Conservation (phyloP, 768 basidiomycete species). For the Guyanaporus albipodus region DNA sequence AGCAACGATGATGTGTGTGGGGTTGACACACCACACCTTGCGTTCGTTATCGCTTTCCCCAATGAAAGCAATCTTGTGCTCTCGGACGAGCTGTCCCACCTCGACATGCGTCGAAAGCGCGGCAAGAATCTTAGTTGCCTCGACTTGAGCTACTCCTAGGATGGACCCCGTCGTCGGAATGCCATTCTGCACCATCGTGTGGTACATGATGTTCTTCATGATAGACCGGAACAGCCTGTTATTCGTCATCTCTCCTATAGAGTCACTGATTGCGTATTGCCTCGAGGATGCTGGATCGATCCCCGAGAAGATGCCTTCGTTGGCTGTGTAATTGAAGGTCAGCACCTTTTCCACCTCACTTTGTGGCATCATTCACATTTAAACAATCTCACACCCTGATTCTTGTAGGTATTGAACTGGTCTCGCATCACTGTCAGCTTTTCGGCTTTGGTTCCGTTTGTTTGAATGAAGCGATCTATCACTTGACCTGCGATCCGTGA, state of each 20-base stretch:
- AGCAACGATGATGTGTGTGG: no score
- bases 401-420: neutral
- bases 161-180: neutral
- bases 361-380: neutral
- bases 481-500: neutral
- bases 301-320: neutral
- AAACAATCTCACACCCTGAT: neutral
- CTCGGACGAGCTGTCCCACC: neutral
- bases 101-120: neutral
- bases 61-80: neutral
- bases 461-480: neutral
- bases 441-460: neutral
- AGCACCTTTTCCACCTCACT: neutral
- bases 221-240: neutral
- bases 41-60: conserved; percentile 27
- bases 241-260: neutral
- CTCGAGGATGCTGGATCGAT: neutral
- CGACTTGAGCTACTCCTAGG: neutral
- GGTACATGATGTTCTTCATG: neutral
- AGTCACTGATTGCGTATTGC: neutral
- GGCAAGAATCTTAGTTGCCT: neutral
- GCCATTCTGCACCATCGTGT: neutral
- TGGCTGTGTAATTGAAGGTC: neutral
- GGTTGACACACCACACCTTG: no score
- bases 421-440: neutral